phyloP scores from a whole-genome alignment of 352 stramenopile species.

The Phytophthora multivora region DNA sequence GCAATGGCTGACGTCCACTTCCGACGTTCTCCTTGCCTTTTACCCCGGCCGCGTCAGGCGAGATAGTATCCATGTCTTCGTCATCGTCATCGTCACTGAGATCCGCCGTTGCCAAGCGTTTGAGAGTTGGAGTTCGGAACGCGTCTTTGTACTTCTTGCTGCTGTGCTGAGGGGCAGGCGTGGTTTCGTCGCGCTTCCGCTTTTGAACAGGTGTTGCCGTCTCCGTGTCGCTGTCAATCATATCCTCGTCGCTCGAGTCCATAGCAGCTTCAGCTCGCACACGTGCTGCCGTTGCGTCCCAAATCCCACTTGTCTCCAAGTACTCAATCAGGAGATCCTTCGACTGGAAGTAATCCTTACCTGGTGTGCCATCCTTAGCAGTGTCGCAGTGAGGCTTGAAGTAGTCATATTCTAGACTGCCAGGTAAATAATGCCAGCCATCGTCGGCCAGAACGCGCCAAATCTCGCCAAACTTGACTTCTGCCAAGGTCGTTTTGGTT shows the following conservation, averaged over 20 bases:
- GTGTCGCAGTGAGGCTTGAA: constrained; percentile 61
- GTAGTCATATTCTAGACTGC: constrained; percentile 68
- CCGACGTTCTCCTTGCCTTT: constrained; percentile 40
- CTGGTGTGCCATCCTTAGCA: constrained; percentile 33
- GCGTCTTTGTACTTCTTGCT: constrained; percentile 37
- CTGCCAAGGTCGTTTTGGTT: constrained; percentile 25
- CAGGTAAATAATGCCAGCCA: constrained; percentile 55
- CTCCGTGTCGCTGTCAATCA: constrained; percentile 19
- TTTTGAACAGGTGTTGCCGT: constrained; percentile 26
- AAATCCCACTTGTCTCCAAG: constrained; percentile 57
- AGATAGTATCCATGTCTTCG: constrained; percentile 47
- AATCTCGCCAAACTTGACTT: constrained; percentile 72
- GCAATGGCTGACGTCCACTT: constrained; percentile 30
- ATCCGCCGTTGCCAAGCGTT: constrained; percentile 12
- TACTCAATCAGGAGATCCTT: constrained; percentile 50
- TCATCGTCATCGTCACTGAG: constrained; percentile 33
- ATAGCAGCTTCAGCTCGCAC: constrained; percentile 44
- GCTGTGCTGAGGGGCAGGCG: constrained; percentile 14
- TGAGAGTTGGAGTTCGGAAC: constrained; percentile 35
- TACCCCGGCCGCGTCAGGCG: constrained; percentile 34
- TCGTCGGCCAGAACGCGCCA: constrained; percentile 52
- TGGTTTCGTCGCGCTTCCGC: constrained; percentile 27
- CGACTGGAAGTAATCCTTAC: constrained; percentile 61
- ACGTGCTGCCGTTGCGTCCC: constrained; percentile 44
- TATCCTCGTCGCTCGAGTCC: constrained; percentile 36